These are phyloP conservation scores for Hemileccinum impolitum DNA, from an alignment of 768 basidiomycete species.

Conservation along the genomic window DNA sequence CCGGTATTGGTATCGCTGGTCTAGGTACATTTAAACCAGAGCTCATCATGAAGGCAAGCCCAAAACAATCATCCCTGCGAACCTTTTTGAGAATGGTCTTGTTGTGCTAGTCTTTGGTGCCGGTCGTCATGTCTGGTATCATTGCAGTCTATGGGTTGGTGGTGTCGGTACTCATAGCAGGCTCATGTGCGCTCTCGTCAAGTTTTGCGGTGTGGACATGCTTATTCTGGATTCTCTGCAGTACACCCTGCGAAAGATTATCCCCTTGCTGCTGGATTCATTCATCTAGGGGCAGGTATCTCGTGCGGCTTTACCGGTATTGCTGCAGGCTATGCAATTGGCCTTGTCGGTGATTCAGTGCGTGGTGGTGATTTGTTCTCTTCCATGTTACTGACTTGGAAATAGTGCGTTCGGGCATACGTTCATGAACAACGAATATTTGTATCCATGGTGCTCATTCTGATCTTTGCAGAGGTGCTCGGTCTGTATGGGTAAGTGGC, in stretches of 20 bases:
- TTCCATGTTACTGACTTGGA: slow-evolving; percentile 4
- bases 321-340: slow-evolving; percentile 94
- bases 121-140: slow-evolving; percentile 98
- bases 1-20: slow-evolving; percentile 96
- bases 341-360: slow-evolving; percentile 90
- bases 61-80: not conserved
- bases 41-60: slow-evolving; percentile 90
- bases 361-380: slow-evolving; percentile 28
- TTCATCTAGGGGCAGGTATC: slow-evolving; percentile 89
- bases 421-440: slow-evolving; percentile 89
- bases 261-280: slow-evolving; percentile 81
- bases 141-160: slow-evolving; percentile 97
- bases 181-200: slow-evolving; percentile 43
- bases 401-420: slow-evolving; percentile 85
- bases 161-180: slow-evolving; percentile 89
- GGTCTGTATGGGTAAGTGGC: slow-evolving; percentile 76
- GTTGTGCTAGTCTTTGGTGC: slow-evolving; percentile 74
- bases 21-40: slow-evolving; percentile 93
- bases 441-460: slow-evolving; percentile 94
- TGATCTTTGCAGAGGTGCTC: slow-evolving; percentile 89
- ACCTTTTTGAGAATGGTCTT: not conserved
- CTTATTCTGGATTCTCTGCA: slow-evolving; percentile 30
- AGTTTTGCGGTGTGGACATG: not conserved
- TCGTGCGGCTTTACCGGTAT: slow-evolving; percentile 90
- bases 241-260: slow-evolving; percentile 66